Evolutionary conservation across 164 flowering plant genomes (phyloP), one percentile per base, ranked within the genome.

Genomic region (Berberis vulgaris): DNA sequence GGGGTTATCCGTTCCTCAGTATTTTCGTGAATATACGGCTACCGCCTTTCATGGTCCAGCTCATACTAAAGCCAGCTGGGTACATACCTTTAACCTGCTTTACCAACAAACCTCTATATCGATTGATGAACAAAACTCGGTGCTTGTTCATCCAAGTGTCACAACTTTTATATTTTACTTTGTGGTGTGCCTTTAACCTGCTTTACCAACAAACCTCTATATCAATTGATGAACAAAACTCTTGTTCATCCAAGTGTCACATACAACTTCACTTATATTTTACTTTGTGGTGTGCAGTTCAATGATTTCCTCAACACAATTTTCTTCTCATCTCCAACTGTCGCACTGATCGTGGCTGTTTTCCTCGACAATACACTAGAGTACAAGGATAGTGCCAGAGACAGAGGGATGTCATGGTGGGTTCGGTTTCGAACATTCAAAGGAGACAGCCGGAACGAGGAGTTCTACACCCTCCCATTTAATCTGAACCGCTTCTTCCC

Each of bases 331-430:
- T 79, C 99, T n/a, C 88, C 97, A n/a, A 86, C 96, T 2, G 97
- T 94, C 38, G 97, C 96, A 26, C 68, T 95, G 67, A 79, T 95
- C 39, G 87, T 91, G 0, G 83, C 97, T 1, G 86, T 89, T 6
- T 82, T 95, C 74, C 74, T 91, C 41, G 99, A 95, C 80, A 91
- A 91, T 76, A 91, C 99, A 11, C 87, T 91, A 3, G 97, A 95
- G 53, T 81, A 81, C 83, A 86, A 86, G 72, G 90, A 89, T 59
- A 81, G 88, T 61, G 90, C 88, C 7, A 77, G 67, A 68, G 99
- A 95, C 72, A 77, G 99, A 67, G 99, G 99, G 52, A 89, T 95
- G 97, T 92, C 93, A 44, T 95, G 99, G 97, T 95, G 99, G 99
- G 91, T 60, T 7, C 89, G 79, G 55, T 95, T 95, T 71, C 72